phyloP scores from a whole-genome alignment of 2,329 filamentous ascomycete species.

The Penicillium sp. region DNA sequence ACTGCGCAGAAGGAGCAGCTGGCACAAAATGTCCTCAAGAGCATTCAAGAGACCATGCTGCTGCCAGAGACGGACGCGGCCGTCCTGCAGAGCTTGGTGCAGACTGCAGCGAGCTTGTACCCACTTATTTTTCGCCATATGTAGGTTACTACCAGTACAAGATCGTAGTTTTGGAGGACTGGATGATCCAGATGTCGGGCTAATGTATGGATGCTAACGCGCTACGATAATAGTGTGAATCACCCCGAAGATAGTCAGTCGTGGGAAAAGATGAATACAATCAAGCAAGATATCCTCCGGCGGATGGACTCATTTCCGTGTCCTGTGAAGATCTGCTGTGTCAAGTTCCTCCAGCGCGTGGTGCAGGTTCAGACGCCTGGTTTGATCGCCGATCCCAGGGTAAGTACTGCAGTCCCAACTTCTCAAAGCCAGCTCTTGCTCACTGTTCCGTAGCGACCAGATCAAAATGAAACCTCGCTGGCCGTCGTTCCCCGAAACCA shows the following conservation, averaged over 20 bases:
- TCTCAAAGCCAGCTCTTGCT: background rate
- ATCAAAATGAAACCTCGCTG: slow-evolving; percentile 80
- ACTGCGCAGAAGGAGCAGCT: slow-evolving; percentile 77
- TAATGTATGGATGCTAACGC: slow-evolving; percentile 25
- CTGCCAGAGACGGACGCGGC: slow-evolving; percentile 72
- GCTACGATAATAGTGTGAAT: slow-evolving; percentile 66
- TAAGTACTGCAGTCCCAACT: slow-evolving; percentile 48
- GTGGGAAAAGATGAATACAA: slow-evolving; percentile 84
- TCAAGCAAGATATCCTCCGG: slow-evolving; percentile 84
- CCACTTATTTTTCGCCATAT: slow-evolving; percentile 89
- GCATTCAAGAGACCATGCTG: slow-evolving; percentile 69
- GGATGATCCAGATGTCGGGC: background rate
- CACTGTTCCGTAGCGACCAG: slow-evolving; percentile 56
- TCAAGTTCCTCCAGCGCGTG: slow-evolving; percentile 95
- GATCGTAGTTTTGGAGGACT: background rate
- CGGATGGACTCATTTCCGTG: slow-evolving; percentile 80
- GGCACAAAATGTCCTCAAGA: slow-evolving; percentile 74
- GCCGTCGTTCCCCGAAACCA: slow-evolving; percentile 83
- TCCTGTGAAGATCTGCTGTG: slow-evolving; percentile 85
- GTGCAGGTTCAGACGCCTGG: slow-evolving; percentile 90
- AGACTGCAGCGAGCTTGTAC: slow-evolving; percentile 89
- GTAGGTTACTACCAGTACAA: slow-evolving; percentile 60
- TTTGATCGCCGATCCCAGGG: slow-evolving; percentile 75
- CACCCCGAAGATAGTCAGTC: slow-evolving; percentile 76
- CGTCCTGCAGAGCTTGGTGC: slow-evolving; percentile 82